These are phyloP conservation scores for Vitis hybrid DNA, from an alignment of 177 flowering plant genomes.

Conservation along the genomic window DNA sequence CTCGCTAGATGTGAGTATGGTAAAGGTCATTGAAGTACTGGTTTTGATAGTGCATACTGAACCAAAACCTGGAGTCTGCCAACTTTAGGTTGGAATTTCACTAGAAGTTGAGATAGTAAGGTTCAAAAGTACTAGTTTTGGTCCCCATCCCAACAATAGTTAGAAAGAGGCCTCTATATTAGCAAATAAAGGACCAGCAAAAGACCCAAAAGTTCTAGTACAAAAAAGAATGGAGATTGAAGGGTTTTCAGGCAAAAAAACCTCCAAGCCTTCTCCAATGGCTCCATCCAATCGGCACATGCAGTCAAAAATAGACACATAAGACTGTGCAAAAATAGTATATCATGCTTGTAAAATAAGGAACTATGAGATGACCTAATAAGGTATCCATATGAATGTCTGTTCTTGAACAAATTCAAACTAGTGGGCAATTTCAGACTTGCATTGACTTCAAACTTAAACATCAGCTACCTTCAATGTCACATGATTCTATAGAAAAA, in stretches of 20 bases:
- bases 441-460: background rate
- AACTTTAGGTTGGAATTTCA: background rate
- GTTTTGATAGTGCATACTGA: background rate
- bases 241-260: background rate
- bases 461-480: background rate
- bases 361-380: background rate
- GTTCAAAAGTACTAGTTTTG: background rate
- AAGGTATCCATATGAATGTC: background rate
- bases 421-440: background rate
- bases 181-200: background rate
- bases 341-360: background rate
- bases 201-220: too few species aligned
- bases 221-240: background rate
- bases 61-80: background rate
- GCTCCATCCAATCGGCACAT: background rate
- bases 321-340: background rate
- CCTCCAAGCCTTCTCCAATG: background rate
- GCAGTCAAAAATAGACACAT: background rate
- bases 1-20: background rate
- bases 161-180: background rate
- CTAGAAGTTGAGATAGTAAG: background rate
- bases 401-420: background rate
- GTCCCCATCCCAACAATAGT: background rate
- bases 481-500: background rate
- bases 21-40: background rate